phyloP scores from a whole-genome alignment of 179 eudicot species.

The Beta lomatogona region DNA sequence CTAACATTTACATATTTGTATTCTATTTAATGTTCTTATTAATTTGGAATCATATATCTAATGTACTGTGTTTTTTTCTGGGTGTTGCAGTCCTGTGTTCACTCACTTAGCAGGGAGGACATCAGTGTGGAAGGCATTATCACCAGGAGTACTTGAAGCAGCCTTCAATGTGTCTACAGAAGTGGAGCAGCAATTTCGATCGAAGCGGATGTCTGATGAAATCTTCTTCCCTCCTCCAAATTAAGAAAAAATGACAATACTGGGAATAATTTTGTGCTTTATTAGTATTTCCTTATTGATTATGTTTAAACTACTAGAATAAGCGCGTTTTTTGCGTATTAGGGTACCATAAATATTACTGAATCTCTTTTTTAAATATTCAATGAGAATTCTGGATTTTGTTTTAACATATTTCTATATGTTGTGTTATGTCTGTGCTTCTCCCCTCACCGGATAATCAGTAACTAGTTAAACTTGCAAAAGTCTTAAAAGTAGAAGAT shows the following conservation, averaged over 20 bases:
- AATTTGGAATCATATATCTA: no score
- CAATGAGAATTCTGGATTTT: neutral
- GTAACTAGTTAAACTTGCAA: no score
- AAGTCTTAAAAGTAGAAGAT: no score
- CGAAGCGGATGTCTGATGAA: constrained; percentile 58
- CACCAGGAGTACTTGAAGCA: constrained; percentile 70
- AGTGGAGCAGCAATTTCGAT: constrained; percentile 55
- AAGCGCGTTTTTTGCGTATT: neutral
- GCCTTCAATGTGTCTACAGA: constrained; percentile 67
- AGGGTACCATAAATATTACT: neutral
- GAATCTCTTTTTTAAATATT: neutral
- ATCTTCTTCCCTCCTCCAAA: constrained; percentile 81
- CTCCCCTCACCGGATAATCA: neutral
- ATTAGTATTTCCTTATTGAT: no score
- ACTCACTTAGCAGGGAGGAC: constrained; percentile 84
- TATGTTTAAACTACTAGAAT: neutral
- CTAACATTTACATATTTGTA: no score
- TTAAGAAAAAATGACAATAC: neutral
- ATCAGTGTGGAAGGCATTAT: constrained; percentile 73
- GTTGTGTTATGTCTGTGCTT: neutral
- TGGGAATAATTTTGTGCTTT: no score
- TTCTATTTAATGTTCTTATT: neutral
- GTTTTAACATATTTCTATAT: neutral
- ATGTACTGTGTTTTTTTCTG: neutral
- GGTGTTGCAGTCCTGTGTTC: constrained; percentile 68